Evolutionary conservation across 2,329 filamentous ascomycete genomes (phyloP).

Genomic region (Ceratocystis eucalypticola): DNA sequence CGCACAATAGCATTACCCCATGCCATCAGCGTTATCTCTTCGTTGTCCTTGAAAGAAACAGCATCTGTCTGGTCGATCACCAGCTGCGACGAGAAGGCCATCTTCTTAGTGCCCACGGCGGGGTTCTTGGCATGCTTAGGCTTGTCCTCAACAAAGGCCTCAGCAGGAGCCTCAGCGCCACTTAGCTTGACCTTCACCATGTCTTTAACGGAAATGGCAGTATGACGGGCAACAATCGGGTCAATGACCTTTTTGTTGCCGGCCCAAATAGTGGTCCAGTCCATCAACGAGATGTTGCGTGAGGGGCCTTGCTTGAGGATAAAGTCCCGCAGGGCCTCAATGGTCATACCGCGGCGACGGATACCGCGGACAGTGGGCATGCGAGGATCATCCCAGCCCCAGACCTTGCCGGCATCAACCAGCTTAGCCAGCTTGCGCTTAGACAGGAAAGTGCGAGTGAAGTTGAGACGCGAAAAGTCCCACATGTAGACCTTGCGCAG

Average conservation of each 20-base stretch:
- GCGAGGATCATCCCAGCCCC: constrained; percentile 76
- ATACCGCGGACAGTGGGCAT: constrained; percentile 78
- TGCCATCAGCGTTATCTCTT: constrained; percentile 92
- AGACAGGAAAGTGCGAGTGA: constrained; percentile 67
- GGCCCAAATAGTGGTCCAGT: constrained; percentile 64
- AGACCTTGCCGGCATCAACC: constrained; percentile 61
- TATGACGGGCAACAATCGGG: constrained; percentile 59
- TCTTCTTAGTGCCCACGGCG: constrained; percentile 71
- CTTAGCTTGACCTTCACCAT: constrained; percentile 56
- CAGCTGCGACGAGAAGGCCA: constrained; percentile 60
- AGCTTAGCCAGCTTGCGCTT: constrained; percentile 80
- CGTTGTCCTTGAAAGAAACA: constrained; percentile 63
- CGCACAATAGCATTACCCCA: constrained; percentile 66
- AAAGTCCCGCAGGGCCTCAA: constrained; percentile 66
- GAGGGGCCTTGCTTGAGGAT: constrained; percentile 74
- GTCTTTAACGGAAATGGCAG: constrained; percentile 56
- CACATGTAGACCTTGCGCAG: constrained; percentile 69
- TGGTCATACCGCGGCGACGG: constrained; percentile 62
- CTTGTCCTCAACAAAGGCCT: constrained; percentile 56
- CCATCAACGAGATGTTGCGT: constrained; percentile 71
- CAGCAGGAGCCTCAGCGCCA: constrained; percentile 52
- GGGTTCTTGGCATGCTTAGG: constrained; percentile 84
- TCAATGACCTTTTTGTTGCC: constrained; percentile 75
- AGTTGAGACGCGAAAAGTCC: constrained; percentile 77
- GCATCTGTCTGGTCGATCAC: constrained; percentile 80